These are phyloP conservation scores for Pyracantha coccinea DNA, from an alignment of 331 rosid genomes.

Conservation along the genomic window DNA sequence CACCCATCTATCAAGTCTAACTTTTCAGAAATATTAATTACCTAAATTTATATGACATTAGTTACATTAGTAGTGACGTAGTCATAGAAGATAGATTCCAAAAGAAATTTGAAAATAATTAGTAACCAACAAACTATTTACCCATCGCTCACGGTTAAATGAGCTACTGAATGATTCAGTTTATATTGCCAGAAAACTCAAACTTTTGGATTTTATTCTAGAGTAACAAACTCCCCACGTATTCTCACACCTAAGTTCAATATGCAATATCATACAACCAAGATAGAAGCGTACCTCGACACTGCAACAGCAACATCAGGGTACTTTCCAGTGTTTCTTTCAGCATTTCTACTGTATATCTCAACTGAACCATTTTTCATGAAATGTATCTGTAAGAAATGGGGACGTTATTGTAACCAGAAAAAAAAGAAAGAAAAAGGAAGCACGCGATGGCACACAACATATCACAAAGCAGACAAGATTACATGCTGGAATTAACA, in stretches of 20 bases:
- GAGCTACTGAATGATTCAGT: background rate
- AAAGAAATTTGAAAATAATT: background rate
- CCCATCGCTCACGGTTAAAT: background rate
- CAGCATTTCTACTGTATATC: conserved; percentile 91
- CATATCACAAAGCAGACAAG: conserved; percentile 6
- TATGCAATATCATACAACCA: background rate
- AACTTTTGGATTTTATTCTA: background rate
- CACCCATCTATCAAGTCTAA: background rate
- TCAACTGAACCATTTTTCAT: conserved; percentile 78
- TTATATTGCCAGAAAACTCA: background rate
- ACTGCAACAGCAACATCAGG: conserved; percentile 76
- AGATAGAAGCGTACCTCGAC: conserved; percentile 45
- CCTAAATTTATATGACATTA: background rate
- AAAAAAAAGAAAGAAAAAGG: too few relatives aligned
- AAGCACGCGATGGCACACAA: background rate
- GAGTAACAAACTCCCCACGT: background rate
- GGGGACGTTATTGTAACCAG: conserved; percentile 7
- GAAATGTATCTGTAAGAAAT: conserved; percentile 63
- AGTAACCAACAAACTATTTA: background rate
- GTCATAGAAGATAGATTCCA: background rate
- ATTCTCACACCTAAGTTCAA: conserved; percentile 6
- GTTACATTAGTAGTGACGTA: background rate
- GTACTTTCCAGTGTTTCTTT: conserved; percentile 80
- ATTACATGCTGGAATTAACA: conserved; percentile 4
- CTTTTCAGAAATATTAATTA: background rate